These are phyloP conservation scores for Venturia pyrina DNA, from an alignment of 2,329 filamentous ascomycete species.

Conservation along the genomic window DNA sequence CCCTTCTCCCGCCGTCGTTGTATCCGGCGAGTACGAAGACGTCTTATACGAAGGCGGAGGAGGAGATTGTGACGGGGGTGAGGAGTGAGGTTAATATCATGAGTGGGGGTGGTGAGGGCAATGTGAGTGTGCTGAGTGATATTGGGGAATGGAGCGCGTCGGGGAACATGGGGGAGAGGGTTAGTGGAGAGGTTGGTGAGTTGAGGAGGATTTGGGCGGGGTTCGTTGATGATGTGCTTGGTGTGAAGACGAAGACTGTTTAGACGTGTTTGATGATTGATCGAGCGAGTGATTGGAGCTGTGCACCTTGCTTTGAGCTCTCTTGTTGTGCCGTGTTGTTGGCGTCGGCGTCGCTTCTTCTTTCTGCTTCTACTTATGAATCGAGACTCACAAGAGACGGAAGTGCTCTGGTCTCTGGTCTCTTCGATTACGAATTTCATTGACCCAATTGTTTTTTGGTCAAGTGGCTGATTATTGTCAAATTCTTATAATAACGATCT, in stretches of 20 bases:
- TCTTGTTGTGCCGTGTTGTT: no score
- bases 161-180: conserved; percentile 26
- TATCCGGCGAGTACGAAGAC: conserved; percentile 17
- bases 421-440: neutral
- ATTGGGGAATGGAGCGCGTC: conserved; percentile 30
- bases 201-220: conserved; percentile 37
- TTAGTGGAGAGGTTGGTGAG: conserved; percentile 33
- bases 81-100: conserved; percentile 48
- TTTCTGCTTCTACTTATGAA: neutral
- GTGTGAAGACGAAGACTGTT: conserved; percentile 24
- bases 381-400: neutral
- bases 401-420: conserved; percentile 5
- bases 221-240: conserved; percentile 41
- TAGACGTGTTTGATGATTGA: neutral
- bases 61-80: conserved; percentile 41
- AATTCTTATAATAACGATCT: neutral
- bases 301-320: neutral
- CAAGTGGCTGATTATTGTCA: neutral
- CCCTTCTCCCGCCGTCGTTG: conserved; percentile 36
- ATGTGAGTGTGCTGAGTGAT: conserved; percentile 46
- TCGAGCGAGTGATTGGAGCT: neutral
- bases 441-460: neutral
- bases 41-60: conserved; percentile 3
- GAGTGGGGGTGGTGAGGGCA: conserved; percentile 37
- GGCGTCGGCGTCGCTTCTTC: neutral